Conservation (phyloP, 2,329 filamentous ascomycete genomes). For the Aspergillus unguis region DNA sequence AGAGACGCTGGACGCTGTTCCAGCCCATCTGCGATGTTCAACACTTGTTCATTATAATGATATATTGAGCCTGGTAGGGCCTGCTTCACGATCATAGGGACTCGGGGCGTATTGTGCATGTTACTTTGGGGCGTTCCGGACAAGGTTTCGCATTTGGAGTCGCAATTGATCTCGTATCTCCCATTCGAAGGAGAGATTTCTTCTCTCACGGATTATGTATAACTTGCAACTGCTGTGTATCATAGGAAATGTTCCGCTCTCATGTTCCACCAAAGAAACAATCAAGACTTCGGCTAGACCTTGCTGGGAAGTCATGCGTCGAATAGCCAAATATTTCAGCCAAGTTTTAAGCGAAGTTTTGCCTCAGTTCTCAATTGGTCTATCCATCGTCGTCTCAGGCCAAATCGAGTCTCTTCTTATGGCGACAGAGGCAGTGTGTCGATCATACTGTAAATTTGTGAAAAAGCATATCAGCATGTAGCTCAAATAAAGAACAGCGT, state of each 20-base stretch:
- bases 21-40: background rate
- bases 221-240: conserved; percentile 11
- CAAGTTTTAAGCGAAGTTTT: background rate
- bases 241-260: conserved; percentile 7
- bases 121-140: conserved; percentile 5
- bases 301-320: background rate
- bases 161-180: background rate
- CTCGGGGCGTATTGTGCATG: conserved; percentile 5
- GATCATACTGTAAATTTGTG: background rate
- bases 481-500: background rate
- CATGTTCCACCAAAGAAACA: conserved; percentile 5
- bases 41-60: background rate
- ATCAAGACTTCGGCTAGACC: conserved; percentile 3
- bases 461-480: conserved; percentile 1
- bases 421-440: background rate
- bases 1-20: background rate
- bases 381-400: background rate
- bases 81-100: conserved; percentile 1
- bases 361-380: background rate
- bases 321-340: background rate
- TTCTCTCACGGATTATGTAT: conserved; percentile 7
- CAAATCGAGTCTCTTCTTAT: background rate
- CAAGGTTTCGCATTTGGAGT: background rate
- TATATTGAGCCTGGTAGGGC: background rate
- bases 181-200: background rate